Percentiles rank a stretch among this genome's conserved stretches.
Conservation (phyloP, 805 yeast genomes). For the Suhomyces sp. region DNA sequence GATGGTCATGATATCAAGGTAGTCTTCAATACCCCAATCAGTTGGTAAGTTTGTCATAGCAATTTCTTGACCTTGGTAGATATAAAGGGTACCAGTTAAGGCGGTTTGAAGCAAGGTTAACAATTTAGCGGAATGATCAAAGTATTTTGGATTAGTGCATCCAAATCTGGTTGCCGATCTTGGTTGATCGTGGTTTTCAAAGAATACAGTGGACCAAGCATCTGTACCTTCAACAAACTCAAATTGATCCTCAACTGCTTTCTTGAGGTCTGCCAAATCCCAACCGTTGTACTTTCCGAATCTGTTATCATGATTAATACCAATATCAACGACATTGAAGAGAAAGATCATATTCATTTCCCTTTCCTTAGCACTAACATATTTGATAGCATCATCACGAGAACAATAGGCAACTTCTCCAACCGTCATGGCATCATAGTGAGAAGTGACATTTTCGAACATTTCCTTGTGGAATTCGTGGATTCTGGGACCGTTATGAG, state of each 20-base stretch:
- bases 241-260: constrained; percentile 17
- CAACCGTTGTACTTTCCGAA: constrained; percentile 31
- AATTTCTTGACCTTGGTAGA: constrained; percentile 63
- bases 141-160: constrained; percentile 30
- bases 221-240: constrained; percentile 46
- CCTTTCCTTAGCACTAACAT: constrained; percentile 38
- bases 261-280: constrained; percentile 39
- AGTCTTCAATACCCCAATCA: constrained; percentile 48
- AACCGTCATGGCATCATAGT: constrained; percentile 55
- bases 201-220: constrained; percentile 57
- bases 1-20: constrained; percentile 48
- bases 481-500: constrained; percentile 51
- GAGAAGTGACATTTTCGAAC: constrained; percentile 39
- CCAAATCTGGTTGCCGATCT: constrained; percentile 53
- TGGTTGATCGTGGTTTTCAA: constrained; percentile 61
- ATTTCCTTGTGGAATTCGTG: constrained; percentile 59
- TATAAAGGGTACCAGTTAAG: constrained; percentile 53
- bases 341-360: constrained; percentile 40
- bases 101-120: constrained; percentile 46
- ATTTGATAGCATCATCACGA: constrained; percentile 41
- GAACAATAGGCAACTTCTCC: constrained; percentile 52
- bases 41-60: constrained; percentile 52
- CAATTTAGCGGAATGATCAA: constrained; percentile 46
- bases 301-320: constrained; percentile 33
- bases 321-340: constrained; percentile 35